Conservation (phyloP, 441 rosid genomes). For the Erodium chrysanthum region DNA sequence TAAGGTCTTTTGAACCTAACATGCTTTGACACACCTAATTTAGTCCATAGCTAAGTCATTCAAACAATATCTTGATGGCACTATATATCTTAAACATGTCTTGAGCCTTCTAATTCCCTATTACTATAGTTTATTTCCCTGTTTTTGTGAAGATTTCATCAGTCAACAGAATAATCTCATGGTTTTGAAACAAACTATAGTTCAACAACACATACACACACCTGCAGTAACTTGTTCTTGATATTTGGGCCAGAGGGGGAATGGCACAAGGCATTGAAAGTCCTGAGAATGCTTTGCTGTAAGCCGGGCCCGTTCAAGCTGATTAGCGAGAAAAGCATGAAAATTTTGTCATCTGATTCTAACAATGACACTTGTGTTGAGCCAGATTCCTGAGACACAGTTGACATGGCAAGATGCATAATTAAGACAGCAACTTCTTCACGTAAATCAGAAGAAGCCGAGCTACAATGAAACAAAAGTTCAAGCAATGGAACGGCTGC, state of each 20-base stretch:
- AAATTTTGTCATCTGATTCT: slow-evolving; percentile 40
- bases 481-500: slow-evolving; percentile 36
- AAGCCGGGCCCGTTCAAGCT: slow-evolving; percentile 36
- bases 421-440: slow-evolving; percentile 38
- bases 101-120: too few species aligned
- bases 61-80: too few species aligned
- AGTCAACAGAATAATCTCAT: too few species aligned
- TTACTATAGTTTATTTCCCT: too few species aligned
- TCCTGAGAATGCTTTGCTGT: slow-evolving; percentile 41
- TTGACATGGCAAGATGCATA: slow-evolving; percentile 46
- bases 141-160: too few species aligned
- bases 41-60: too few species aligned
- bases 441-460: slow-evolving; percentile 30
- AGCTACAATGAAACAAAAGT: slow-evolving; percentile 33
- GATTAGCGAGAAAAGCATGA: slow-evolving; percentile 41
- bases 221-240: slow-evolving; percentile 43
- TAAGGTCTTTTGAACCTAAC: too few species aligned
- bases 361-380: slow-evolving; percentile 28
- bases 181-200: too few species aligned
- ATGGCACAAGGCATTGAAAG: slow-evolving; percentile 45
- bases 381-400: slow-evolving; percentile 33
- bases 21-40: too few species aligned
- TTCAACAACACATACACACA: slow-evolving; percentile 19
- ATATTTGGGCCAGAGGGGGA: slow-evolving; percentile 38
- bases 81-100: too few species aligned